Base-by-base conservation (phyloP, 2,329 filamentous ascomycete genomes). In the Verticillium nonalfalfae region DNA sequence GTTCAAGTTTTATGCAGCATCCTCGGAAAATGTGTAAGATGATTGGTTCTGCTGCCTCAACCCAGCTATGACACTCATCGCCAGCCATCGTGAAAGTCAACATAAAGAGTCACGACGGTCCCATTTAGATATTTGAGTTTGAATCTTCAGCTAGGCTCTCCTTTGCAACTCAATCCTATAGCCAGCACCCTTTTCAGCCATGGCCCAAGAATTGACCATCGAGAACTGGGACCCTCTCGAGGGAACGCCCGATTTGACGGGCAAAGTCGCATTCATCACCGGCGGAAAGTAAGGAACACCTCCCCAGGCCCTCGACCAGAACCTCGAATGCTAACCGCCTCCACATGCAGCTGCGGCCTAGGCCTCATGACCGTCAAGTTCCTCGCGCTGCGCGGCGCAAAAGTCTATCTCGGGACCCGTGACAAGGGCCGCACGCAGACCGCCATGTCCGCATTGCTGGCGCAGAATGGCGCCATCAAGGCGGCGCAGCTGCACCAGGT, bases 241-340 rank as follows among this genome's bases (percentile, higher is more conserved):
- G 1, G 50, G 66, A 11, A 61, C 69, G 33, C 66, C 67, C 0
- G 36, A 64, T 33, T 50, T 70, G 0, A 40, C 35, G 2, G 69
- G 68, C 9, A 70, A 67, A 38, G 55, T 70, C 2, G 65, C 60
- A 10, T 58, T 71, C 1, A 65, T 70, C 11, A 71, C 68, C 0
- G 69, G 69, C 14, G 45, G 45, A 21, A 50, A 50, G 45, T 50
- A 21, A 21, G 45, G 11, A 50, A 9, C 45, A 64, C 60, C n/a
- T 68, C 62, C 68, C 70, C 26, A 26, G 26, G 26, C 26, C 26
- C 26, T 26, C 26, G 26, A 26, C 26, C 26, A 26, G 26, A 26
- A 26, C 26, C 26, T 26, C 26, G 26, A 26, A 26, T 26, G 26
- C 26, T 26, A 26, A 62, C 6, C 66, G 31, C n/a, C 1, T 7